Evolutionary conservation across 148 eudicot genomes (phyloP), one percentile per base, ranked within the genome.

Genomic region (Oxyria digyna): DNA sequence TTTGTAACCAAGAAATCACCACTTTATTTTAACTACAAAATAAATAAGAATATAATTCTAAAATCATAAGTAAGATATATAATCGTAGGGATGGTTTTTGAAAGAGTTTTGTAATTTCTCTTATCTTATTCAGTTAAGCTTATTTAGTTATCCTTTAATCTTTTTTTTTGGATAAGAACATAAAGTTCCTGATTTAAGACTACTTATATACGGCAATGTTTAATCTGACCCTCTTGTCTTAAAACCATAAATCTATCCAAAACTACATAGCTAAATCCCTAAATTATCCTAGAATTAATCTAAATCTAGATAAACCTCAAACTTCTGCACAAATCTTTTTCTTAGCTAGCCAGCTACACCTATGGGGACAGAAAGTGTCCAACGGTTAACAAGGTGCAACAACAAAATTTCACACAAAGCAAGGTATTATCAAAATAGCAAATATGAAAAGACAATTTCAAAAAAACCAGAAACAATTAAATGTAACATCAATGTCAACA

Each of bases 321-420:
- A 29, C 65, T 31, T 59, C n/a, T n/a, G 65, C 31, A 59, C 31
- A 38, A 59, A 29, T 59, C 65, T 15, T 37, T 20, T 59, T 21
- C 4, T 12, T n/a, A 54, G 62, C 42, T 17, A 63, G 41, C 42
- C 33, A 6, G 63, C 32, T 26, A 38, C 8, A 38, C 38, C 54
- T 43, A 69, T 37, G 76, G 71, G 38, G 64, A 67, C 48, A 65
- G 71, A 69, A 77, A 79, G 50, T 9, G 70, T 74, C 84, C 84
- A 74, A 69, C 79, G 78, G 80, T 74, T 78, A 80, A 80, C 72
- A 74, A 69, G 73, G 57, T 80, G 84, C 54, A 59, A 76, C 78
- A 24, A 6, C 67, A 77, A 66, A n/a, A 76, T 72, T 9, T 54
- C 71, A 74, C 29, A 70, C 38, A 35, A 57, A 68, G 46, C 69